Percentiles rank a stretch among this genome's conserved stretches.
These are phyloP conservation scores for Telfairia occidentalis DNA, from an alignment of 331 rosid species.

Conservation along the genomic window DNA sequence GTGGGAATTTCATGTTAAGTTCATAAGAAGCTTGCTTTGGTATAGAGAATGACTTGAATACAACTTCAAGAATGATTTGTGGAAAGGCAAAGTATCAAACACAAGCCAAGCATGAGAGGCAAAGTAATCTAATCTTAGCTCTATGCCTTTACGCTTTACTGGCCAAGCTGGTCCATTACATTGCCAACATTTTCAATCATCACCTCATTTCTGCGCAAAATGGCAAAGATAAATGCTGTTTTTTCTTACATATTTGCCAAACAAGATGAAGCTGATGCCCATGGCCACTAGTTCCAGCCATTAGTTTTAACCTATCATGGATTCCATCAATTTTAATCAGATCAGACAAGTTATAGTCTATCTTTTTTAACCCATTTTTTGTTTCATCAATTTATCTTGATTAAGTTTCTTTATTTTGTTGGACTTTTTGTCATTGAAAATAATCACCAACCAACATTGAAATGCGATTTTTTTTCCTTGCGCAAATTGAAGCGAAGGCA, in stretches of 20 bases:
- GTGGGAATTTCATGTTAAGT: constrained; percentile 20
- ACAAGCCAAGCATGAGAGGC: constrained; percentile 38
- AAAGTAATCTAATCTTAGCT: constrained; percentile 15
- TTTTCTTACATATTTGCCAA: too few species aligned
- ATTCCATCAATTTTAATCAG: too few species aligned
- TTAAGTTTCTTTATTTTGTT: too few species aligned
- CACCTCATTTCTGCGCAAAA: too few species aligned
- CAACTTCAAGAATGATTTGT: constrained; percentile 63
- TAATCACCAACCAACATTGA: neutral
- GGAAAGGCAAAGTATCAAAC: constrained; percentile 58
- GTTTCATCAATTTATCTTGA: too few species aligned
- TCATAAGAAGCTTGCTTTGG: constrained; percentile 17
- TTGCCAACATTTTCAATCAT: neutral
- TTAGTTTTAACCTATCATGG: too few species aligned
- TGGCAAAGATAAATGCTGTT: too few species aligned
- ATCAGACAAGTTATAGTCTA: too few species aligned
- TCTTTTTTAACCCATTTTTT: too few species aligned
- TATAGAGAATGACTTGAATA: constrained; percentile 49
- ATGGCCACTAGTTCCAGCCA: neutral
- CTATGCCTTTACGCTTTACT: constrained; percentile 8
- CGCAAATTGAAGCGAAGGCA: neutral
- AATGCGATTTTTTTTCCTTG: neutral
- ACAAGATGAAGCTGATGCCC: neutral
- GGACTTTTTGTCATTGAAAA: neutral
- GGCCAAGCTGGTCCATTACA: neutral